Evolutionary conservation across 352 stramenopile species (phyloP), one percentile per base, ranked within the genome.

Genomic region (Pythium graminicola): DNA sequence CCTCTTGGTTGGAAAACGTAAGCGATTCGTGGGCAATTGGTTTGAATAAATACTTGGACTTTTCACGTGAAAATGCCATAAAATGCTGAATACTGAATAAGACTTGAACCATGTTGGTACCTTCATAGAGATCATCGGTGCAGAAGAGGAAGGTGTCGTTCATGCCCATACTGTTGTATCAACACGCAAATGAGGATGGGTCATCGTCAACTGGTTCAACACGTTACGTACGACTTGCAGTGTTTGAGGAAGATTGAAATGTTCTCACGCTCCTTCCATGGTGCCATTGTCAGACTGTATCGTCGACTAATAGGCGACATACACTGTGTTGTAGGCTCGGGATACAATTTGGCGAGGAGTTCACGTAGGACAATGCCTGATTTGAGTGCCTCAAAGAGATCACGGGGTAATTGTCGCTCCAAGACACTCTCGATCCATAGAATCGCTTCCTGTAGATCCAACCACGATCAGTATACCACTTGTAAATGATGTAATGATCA

Each of bases 241-340:
- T 88, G 79, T 50, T 81, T 73, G 38, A 92, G 69, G 50, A 90
- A 92, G 26, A 92, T 68, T 0, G 78, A 83, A 38, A 90, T 92
- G 48, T 92, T 90, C 50, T 92, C 81, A 4, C 81, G 65, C 50
- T 92, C 81, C 50, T 90, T 92, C 81, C 81, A 92, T 27, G 81
- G 79, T 24, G 81, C 81, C 77, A 90, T 85, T 24, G 64, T 67
- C 27, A 59, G 59, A 23, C 66, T 76, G 67, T 90, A 92, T 6
- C 71, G 83, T 19, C 81, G 78, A 31, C 74, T 89, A 63, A 87
- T 89, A 0, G 76, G 79, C n/a, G 73, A 86, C 24, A 71, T 68
- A 14, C 67, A 74, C 33, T 76, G 50, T 10, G 50, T 70, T 13
- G 53, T 72, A 13, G 53, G 52, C 8, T 76, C 63, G 8, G 81